Conservation (phyloP, 495 filamentous ascomycete genomes). For the Daldinia vernicosa region DNA sequence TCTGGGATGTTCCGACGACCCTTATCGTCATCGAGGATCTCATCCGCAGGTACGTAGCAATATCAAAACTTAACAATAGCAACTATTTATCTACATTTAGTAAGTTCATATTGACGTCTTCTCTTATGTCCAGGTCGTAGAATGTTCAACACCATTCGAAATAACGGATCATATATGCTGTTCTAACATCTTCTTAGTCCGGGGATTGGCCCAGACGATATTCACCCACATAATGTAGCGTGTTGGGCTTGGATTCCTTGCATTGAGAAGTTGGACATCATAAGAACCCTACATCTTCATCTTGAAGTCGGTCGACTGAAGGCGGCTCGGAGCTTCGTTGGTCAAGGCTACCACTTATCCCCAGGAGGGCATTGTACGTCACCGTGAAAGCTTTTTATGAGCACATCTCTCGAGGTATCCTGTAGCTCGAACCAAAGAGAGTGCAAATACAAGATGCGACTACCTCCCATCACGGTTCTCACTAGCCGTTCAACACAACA, state of each 20-base stretch:
- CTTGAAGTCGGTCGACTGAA: background rate
- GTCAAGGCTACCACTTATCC: background rate
- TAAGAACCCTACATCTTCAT: slow-evolving; percentile 6
- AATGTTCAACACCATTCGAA: background rate
- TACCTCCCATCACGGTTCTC: slow-evolving; percentile 57
- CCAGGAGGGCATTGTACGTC: background rate
- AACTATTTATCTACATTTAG: slow-evolving; percentile 16
- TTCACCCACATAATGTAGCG: background rate
- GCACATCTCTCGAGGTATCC: background rate
- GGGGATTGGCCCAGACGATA: background rate
- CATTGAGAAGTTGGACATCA: slow-evolving; percentile 1
- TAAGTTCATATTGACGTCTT: slow-evolving; percentile 2
- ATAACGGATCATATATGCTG: background rate
- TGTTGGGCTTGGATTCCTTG: background rate
- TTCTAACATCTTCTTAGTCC: slow-evolving; percentile 3
- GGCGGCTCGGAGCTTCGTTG: slow-evolving; percentile 1
- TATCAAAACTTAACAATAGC: slow-evolving; percentile 18
- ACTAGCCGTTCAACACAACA: slow-evolving; percentile 65
- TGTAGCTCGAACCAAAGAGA: background rate
- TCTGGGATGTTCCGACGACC: slow-evolving; percentile 22
- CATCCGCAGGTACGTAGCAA: slow-evolving; percentile 11
- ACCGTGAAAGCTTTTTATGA: slow-evolving; percentile 1
- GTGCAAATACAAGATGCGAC: slow-evolving; percentile 46
- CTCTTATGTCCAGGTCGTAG: slow-evolving; percentile 5
- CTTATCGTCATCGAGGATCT: slow-evolving; percentile 6